Percentiles rank a stretch among this genome's conserved stretches.
These are phyloP conservation scores for Penicillium capsulatum DNA, from an alignment of 2,329 filamentous ascomycete genomes.

Conservation along the genomic window DNA sequence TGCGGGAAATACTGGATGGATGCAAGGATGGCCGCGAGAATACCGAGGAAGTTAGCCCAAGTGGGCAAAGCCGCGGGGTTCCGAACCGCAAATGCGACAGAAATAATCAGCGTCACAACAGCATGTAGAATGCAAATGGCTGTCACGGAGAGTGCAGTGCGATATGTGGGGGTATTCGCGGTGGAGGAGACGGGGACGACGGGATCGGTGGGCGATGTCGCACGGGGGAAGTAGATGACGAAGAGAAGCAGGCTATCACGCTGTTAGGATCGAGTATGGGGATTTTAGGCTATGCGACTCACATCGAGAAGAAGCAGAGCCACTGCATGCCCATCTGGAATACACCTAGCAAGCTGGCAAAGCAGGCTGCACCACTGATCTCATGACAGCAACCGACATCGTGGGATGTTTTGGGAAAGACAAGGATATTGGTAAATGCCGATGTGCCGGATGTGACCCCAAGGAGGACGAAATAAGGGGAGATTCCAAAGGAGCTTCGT, in stretches of 20 bases:
- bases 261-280: constrained; percentile 1
- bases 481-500: constrained; percentile 87
- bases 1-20: constrained; percentile 92
- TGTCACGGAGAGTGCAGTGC: constrained; percentile 73
- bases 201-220: constrained; percentile 48
- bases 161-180: constrained; percentile 61
- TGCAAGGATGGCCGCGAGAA: constrained; percentile 73
- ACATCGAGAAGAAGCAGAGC: constrained; percentile 91
- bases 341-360: constrained; percentile 80
- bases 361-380: constrained; percentile 75
- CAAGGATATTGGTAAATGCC: constrained; percentile 87
- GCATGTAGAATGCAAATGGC: constrained; percentile 70
- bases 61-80: constrained; percentile 61
- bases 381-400: constrained; percentile 84
- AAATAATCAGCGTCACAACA: constrained; percentile 60
- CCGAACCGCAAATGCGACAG: constrained; percentile 62
- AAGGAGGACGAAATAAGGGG: constrained; percentile 91
- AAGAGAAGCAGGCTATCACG: constrained; percentile 75
- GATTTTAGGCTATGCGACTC: constrained; percentile 30
- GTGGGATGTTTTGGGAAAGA: constrained; percentile 73
- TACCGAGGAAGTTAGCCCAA: constrained; percentile 83
- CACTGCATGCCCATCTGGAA: constrained; percentile 89
- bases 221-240: constrained; percentile 82
- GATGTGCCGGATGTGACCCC: constrained; percentile 85
- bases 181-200: constrained; percentile 33